Percentiles rank a stretch among this genome's conserved stretches.
phyloP scores from a whole-genome alignment of 768 basidiomycete genomes.

The Leucosporidium creatinivorum region DNA sequence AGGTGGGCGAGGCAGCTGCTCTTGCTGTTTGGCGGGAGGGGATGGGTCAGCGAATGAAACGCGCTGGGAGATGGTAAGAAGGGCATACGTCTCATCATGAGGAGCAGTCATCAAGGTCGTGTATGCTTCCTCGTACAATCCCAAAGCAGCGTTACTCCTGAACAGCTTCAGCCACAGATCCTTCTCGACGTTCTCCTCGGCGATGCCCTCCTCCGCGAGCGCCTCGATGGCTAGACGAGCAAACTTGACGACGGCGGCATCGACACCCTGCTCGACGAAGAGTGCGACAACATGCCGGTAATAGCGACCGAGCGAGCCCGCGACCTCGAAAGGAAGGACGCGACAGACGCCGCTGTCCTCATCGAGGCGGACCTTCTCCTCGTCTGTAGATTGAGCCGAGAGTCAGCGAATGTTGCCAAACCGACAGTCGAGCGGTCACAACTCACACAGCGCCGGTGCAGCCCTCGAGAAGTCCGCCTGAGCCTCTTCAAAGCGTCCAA shows the following conservation, averaged over 20 bases:
- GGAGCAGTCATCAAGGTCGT: slow-evolving; percentile 65
- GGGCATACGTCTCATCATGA: slow-evolving; percentile 65
- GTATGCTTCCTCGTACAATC: slow-evolving; percentile 81
- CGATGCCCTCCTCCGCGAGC: slow-evolving; percentile 43
- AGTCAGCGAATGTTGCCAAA: slow-evolving; percentile 33
- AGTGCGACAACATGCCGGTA: slow-evolving; percentile 69
- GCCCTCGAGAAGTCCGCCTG: slow-evolving; percentile 20
- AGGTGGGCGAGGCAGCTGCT: slow-evolving; percentile 73
- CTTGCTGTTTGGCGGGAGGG: slow-evolving; percentile 51
- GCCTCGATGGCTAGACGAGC: slow-evolving; percentile 72
- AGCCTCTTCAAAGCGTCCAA: slow-evolving; percentile 24
- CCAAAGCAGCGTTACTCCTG: slow-evolving; percentile 64
- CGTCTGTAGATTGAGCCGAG: slow-evolving; percentile 49
- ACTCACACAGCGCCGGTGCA: slow-evolving; percentile 22
- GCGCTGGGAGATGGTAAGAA: neutral
- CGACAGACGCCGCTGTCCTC: slow-evolving; percentile 47
- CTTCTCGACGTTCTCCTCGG: slow-evolving; percentile 50
- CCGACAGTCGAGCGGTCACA: neutral
- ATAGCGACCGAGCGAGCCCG: slow-evolving; percentile 61
- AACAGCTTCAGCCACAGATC: slow-evolving; percentile 75
- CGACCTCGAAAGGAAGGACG: slow-evolving; percentile 54
- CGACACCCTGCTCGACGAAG: slow-evolving; percentile 56
- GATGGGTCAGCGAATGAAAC: no score
- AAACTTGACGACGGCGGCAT: slow-evolving; percentile 63
- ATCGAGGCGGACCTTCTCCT: slow-evolving; percentile 45